Percentiles rank a stretch among this genome's conserved stretches.
These are phyloP conservation scores for Penstemon davidsonii DNA, from an alignment of 257 asterid genomes.

Conservation along the genomic window DNA sequence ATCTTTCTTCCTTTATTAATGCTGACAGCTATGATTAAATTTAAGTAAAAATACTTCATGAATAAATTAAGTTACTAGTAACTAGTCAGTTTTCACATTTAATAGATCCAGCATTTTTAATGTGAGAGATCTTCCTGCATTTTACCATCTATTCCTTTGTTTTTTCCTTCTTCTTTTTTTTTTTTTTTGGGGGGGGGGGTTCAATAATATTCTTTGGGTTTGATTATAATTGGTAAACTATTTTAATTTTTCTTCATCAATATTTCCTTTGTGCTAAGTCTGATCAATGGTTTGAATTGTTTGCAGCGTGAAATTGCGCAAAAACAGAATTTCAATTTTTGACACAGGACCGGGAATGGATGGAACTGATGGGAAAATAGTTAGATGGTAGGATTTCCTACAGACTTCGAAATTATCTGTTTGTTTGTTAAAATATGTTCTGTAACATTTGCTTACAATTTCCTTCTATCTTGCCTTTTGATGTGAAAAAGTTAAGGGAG, in stretches of 20 bases:
- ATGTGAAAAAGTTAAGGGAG: not conserved
- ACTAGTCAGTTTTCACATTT: not conserved
- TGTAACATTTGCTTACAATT: not conserved
- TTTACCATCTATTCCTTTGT: not conserved
- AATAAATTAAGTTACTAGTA: not conserved
- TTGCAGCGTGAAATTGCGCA: constrained; percentile 45
- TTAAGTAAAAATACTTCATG: no score
- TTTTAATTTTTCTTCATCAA: not conserved
- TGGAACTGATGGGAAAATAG: constrained; percentile 59
- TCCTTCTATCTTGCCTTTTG: not conserved
- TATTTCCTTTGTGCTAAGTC: not conserved
- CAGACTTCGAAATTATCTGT: constrained; percentile 6
- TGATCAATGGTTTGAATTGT: constrained; percentile 28
- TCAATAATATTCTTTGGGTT: not conserved
- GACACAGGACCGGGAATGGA: constrained; percentile 90
- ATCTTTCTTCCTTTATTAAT: constrained; percentile 2
- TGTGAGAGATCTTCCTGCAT: not conserved
- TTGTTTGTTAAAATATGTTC: not conserved
- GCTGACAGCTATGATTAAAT: not conserved
- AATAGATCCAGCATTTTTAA: not conserved
- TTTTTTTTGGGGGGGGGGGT: not conserved
- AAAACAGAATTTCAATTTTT: constrained; percentile 45
- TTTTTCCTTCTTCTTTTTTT: not conserved
- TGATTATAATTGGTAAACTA: not conserved
- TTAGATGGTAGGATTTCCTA: constrained; percentile 52